Conservation (phyloP, 2,329 filamentous ascomycete species). For the Onygenales sp. region DNA sequence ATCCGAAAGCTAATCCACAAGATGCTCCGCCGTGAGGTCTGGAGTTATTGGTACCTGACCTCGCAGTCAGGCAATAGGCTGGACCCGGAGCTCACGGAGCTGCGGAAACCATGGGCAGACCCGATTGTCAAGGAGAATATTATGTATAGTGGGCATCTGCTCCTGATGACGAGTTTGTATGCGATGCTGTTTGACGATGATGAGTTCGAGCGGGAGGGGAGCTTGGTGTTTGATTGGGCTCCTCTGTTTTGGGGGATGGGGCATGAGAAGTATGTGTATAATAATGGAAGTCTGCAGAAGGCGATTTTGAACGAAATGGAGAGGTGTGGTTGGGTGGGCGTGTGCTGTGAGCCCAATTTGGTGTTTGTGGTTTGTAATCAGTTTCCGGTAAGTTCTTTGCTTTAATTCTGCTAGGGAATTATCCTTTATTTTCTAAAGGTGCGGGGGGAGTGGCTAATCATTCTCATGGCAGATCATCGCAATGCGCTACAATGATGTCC, state of each 20-base stretch:
- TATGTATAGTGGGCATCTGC: constrained; percentile 34
- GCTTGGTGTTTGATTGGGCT: constrained; percentile 30
- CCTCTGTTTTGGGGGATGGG: constrained; percentile 33
- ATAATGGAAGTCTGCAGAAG: constrained; percentile 22
- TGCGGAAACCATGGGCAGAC: constrained; percentile 35
- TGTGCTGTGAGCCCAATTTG: constrained; percentile 37
- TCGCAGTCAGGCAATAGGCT: constrained; percentile 23
- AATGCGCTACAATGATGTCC: not conserved
- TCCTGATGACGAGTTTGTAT: constrained; percentile 32
- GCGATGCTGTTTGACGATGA: constrained; percentile 36
- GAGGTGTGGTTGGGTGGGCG: constrained; percentile 29
- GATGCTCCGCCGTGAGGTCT: constrained; percentile 34
- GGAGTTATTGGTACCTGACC: constrained; percentile 36
- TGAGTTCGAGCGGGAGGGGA: constrained; percentile 24
- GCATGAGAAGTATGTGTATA: constrained; percentile 25
- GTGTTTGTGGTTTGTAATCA: constrained; percentile 29
- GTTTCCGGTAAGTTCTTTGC: constrained; percentile 25
- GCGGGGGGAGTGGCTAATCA: too few species aligned
- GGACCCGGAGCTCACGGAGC: constrained; percentile 29
- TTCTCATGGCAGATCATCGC: not conserved
- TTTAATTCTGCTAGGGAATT: too few species aligned
- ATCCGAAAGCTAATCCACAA: constrained; percentile 29
- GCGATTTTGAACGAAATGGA: constrained; percentile 31
- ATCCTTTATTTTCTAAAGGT: too few species aligned
- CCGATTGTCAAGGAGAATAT: constrained; percentile 33